Evolutionary conservation across 495 filamentous ascomycete species (phyloP).

Genomic region (Aspergillus sclerotiicarbonarius): DNA sequence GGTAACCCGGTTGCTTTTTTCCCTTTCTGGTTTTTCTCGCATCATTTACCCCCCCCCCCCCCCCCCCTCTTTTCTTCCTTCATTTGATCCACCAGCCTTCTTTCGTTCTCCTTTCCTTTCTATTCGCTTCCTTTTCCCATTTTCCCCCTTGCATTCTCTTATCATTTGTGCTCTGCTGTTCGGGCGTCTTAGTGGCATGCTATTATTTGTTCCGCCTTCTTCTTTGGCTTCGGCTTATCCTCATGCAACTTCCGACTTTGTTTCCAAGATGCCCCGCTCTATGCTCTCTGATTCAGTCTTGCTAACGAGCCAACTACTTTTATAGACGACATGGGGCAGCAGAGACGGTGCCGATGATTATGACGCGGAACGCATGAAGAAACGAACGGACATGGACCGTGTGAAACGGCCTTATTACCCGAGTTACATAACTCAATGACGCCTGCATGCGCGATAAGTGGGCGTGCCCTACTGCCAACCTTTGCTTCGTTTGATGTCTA

Average conservation of each 20-base stretch:
- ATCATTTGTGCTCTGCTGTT: not conserved
- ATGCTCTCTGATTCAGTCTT: not conserved
- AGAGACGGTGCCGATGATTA: slow-evolving; percentile 58
- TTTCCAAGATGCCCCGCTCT: not conserved
- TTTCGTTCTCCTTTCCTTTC: not conserved
- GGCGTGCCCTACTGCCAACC: not conserved
- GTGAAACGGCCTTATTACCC: slow-evolving; percentile 33
- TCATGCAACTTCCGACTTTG: not conserved
- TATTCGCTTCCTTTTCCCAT: not conserved
- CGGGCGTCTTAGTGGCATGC: not conserved
- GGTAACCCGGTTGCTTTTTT: not conserved
- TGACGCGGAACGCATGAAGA: slow-evolving; percentile 56
- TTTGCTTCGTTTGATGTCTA: not conserved
- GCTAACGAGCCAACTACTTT: slow-evolving; percentile 1
- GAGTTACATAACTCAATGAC: slow-evolving; percentile 29
- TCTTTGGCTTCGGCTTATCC: not conserved
- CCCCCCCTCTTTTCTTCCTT: not conserved
- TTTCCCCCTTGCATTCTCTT: not conserved
- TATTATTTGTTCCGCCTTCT: not conserved
- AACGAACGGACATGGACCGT: slow-evolving; percentile 42
- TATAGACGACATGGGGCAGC: slow-evolving; percentile 58
- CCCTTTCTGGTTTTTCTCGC: not conserved
- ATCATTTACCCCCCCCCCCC: not conserved
- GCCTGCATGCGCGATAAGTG: slow-evolving; percentile 2
- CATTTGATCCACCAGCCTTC: too few species aligned